Percentiles rank a stretch among this genome's conserved stretches.
Evolutionary conservation across 192 early-diverging fungal genomes (phyloP).

Genomic region (Mortierella claussenii): DNA sequence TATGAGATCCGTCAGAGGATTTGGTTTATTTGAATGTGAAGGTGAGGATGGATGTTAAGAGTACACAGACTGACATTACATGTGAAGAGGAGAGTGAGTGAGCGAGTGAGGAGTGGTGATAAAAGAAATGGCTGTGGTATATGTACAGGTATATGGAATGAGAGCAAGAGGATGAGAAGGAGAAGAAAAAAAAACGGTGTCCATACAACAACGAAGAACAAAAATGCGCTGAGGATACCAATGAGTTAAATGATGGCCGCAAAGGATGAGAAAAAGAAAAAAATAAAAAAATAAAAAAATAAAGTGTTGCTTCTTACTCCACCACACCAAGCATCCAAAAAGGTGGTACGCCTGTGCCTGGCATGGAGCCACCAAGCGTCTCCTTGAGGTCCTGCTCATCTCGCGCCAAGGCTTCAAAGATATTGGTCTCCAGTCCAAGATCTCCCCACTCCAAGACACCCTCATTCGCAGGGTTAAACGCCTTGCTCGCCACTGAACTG

Average conservation of each 20-base stretch:
- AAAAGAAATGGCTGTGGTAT: conserved; percentile 1
- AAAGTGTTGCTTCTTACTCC: conserved; percentile 25
- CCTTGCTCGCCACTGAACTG: conserved; percentile 6
- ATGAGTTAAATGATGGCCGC: not conserved
- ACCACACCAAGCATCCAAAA: conserved; percentile 66
- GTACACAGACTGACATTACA: no score
- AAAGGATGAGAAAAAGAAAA: no score
- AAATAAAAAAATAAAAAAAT: not conserved
- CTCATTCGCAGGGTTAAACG: conserved; percentile 25
- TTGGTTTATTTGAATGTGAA: not conserved
- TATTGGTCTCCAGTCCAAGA: conserved; percentile 37
- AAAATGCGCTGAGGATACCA: not conserved
- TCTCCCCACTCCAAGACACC: conserved; percentile 38
- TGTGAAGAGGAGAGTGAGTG: not conserved
- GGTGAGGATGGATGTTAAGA: no score
- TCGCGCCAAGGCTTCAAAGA: conserved; percentile 36
- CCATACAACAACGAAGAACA: not conserved
- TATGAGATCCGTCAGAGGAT: not conserved
- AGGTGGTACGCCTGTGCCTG: conserved; percentile 57
- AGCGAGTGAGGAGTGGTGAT: not conserved
- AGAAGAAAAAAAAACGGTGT: not conserved
- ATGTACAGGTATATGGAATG: conserved; percentile 25
- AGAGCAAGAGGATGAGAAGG: not conserved
- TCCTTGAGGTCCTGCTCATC: conserved; percentile 47
- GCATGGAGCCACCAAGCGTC: conserved; percentile 37